These are phyloP conservation scores for Talaromyces liani DNA, from an alignment of 495 filamentous ascomycete genomes.

Conservation along the genomic window DNA sequence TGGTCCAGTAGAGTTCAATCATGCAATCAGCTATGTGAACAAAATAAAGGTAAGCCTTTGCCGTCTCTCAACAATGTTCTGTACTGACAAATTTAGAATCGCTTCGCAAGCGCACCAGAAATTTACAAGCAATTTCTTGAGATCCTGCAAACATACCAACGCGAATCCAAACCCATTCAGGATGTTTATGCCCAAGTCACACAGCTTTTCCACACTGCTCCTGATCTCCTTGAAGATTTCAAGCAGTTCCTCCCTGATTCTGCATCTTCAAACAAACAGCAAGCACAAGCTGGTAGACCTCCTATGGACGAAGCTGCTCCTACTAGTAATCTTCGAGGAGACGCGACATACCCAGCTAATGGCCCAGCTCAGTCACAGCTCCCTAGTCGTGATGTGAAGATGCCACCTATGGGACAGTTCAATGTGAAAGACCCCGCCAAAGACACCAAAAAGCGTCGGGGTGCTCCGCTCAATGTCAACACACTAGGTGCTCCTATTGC, in stretches of 20 bases:
- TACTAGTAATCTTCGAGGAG: slow-evolving; percentile 52
- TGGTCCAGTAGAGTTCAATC: slow-evolving; percentile 97
- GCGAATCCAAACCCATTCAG: slow-evolving; percentile 96
- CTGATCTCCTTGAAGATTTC: slow-evolving; percentile 97
- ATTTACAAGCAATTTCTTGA: slow-evolving; percentile 99
- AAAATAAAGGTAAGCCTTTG: slow-evolving; percentile 81
- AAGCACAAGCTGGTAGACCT: slow-evolving; percentile 54
- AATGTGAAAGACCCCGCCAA: slow-evolving; percentile 61
- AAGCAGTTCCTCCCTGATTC: slow-evolving; percentile 98
- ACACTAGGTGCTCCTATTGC: slow-evolving; percentile 23
- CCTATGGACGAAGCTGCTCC: slow-evolving; percentile 61
- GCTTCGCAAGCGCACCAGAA: slow-evolving; percentile 88
- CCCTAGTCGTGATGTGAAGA: slow-evolving; percentile 54
- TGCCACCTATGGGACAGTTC: slow-evolving; percentile 94
- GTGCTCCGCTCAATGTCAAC: slow-evolving; percentile 29
- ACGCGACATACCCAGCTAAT: slow-evolving; percentile 35
- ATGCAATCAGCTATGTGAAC: slow-evolving; percentile 99
- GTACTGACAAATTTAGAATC: slow-evolving; percentile 54
- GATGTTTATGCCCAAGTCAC: slow-evolving; percentile 99
- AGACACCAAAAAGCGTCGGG: slow-evolving; percentile 73
- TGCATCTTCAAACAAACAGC: slow-evolving; percentile 78
- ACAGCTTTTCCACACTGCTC: slow-evolving; percentile 82
- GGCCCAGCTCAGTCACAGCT: slow-evolving; percentile 38
- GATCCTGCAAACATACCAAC: slow-evolving; percentile 96
- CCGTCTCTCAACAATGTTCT: background rate